Percentiles rank a stretch among this genome's conserved stretches.
Evolutionary conservation across 164 flowering plant species (phyloP).

Genomic region (Stephania cephalantha): DNA sequence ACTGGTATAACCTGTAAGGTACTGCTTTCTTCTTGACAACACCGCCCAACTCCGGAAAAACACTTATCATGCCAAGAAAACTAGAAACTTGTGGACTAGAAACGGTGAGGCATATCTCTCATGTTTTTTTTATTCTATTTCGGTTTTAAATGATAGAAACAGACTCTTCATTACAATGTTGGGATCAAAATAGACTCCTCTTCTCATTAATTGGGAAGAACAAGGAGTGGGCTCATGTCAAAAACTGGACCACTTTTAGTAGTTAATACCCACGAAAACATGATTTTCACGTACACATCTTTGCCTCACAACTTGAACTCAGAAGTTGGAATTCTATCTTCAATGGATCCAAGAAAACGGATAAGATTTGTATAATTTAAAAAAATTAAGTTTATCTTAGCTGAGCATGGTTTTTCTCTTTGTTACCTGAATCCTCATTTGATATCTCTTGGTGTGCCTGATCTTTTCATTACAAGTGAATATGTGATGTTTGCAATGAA

Average conservation of each 20-base stretch:
- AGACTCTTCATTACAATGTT: background rate
- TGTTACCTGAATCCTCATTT: background rate
- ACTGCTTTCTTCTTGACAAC: background rate
- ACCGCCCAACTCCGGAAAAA: background rate
- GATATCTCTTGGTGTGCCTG: background rate
- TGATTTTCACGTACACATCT: background rate
- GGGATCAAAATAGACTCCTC: background rate
- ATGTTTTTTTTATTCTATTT: background rate
- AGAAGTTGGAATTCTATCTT: background rate
- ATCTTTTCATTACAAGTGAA: background rate
- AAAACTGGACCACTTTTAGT: background rate
- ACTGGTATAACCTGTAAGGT: background rate
- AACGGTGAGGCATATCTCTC: background rate
- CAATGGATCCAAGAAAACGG: background rate
- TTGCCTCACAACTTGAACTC: background rate
- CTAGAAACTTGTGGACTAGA: constrained; percentile 1
- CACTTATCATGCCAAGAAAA: background rate
- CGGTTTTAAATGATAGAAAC: background rate
- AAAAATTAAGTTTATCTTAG: background rate
- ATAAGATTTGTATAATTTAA: background rate
- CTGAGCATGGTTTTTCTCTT: background rate
- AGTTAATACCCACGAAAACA: background rate
- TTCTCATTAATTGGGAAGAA: background rate
- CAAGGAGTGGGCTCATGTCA: background rate
- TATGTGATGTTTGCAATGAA: background rate